Evolutionary conservation across 768 basidiomycete species (phyloP).

Genomic region (Phaffia tasmanica): DNA sequence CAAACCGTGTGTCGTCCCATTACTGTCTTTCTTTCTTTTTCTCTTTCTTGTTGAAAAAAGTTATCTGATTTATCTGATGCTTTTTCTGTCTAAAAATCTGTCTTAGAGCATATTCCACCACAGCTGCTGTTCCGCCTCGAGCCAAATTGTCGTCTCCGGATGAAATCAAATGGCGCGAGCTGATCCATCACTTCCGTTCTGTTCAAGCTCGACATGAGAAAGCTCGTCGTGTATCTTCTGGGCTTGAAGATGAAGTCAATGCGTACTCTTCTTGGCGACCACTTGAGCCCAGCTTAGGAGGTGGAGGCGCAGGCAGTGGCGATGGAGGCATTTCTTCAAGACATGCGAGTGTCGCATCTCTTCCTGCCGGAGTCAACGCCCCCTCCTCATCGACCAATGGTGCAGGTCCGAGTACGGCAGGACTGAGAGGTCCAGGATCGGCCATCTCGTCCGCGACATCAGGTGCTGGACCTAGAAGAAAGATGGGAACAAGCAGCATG

Average conservation of each 20-base stretch:
- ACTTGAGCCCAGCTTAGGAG: too few species aligned
- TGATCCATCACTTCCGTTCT: constrained; percentile 78
- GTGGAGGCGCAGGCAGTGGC: too few species aligned
- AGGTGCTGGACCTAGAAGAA: too few species aligned
- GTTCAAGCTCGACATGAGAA: constrained; percentile 89
- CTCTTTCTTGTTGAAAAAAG: too few species aligned
- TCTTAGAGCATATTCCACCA: constrained; percentile 27
- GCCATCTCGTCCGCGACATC: too few species aligned
- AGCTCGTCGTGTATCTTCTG: constrained; percentile 47
- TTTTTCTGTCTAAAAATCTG: not conserved
- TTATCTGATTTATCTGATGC: not conserved
- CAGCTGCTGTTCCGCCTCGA: constrained; percentile 43
- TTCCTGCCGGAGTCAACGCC: too few species aligned
- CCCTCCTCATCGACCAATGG: too few species aligned
- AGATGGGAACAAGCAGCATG: too few species aligned
- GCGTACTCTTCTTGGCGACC: not conserved
- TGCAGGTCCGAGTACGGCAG: too few species aligned
- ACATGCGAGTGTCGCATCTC: too few species aligned
- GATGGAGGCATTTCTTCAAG: too few species aligned
- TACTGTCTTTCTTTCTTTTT: not conserved
- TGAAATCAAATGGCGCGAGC: constrained; percentile 95
- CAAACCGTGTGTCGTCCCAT: constrained; percentile 55
- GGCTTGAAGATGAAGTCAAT: not conserved
- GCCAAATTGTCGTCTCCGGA: constrained; percentile 62
- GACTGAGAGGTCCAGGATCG: too few species aligned